These are phyloP conservation scores for Cylindrotheca closterium DNA, from an alignment of 108 stramenopile species.

Conservation along the genomic window DNA sequence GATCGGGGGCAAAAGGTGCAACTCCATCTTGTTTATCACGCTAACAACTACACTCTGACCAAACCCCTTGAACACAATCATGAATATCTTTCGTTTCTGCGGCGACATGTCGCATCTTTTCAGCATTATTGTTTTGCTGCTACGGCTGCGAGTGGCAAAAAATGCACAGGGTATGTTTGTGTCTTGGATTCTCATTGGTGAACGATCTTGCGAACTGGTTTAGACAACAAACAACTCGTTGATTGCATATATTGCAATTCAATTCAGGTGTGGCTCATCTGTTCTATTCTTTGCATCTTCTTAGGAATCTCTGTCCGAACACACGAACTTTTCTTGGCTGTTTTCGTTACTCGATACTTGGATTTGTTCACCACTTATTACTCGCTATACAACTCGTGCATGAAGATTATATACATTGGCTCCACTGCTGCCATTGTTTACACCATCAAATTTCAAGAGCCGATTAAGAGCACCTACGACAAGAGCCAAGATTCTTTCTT, in stretches of 20 bases:
- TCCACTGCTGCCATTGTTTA: constrained; percentile 92
- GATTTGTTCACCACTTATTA: constrained; percentile 91
- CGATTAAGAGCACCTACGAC: constrained; percentile 94
- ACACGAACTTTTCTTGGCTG: constrained; percentile 96
- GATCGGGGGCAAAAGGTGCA: no score
- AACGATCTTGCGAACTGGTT: background rate
- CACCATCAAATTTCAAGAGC: constrained; percentile 89
- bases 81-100: constrained; percentile 91
- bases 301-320: constrained; percentile 96
- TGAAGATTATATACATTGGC: constrained; percentile 97
- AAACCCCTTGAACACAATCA: no score
- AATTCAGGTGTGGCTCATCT: background rate
- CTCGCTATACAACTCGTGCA: constrained; percentile 94
- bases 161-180: constrained; percentile 82
- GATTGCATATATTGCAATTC: background rate
- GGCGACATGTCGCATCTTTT: constrained; percentile 99
- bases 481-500: constrained; percentile 97
- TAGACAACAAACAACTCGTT: constrained; percentile 2
- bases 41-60: no score
- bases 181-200: background rate
- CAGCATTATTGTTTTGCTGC: constrained; percentile 94
- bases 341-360: constrained; percentile 93
- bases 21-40: no score
- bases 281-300: background rate
- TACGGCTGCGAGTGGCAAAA: constrained; percentile 93